Percentiles rank a stretch among this genome's conserved stretches.
These are phyloP conservation scores for Boletus sensibilis DNA, from an alignment of 768 basidiomycete species.

Conservation along the genomic window DNA sequence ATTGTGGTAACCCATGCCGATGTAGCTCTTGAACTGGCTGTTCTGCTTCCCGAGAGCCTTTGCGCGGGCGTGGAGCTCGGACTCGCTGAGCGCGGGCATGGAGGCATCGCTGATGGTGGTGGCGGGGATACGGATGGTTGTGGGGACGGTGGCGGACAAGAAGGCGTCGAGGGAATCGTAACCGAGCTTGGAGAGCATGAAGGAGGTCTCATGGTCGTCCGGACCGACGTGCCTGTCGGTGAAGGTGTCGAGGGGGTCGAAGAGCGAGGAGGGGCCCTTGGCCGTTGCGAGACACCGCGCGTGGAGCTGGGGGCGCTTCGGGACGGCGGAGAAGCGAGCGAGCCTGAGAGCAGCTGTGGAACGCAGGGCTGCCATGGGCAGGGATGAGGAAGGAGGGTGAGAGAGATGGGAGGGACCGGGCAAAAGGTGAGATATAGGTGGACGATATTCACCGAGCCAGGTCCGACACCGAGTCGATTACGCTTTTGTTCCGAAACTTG, in stretches of 20 bases:
- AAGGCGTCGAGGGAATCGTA: slow-evolving; percentile 89
- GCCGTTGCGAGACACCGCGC: slow-evolving; percentile 57
- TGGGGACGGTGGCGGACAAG: slow-evolving; percentile 77
- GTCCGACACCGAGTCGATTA: slow-evolving; percentile 39
- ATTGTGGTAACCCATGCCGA: slow-evolving; percentile 97
- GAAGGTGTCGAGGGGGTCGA: slow-evolving; percentile 88
- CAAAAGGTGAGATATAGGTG: slow-evolving; percentile 21
- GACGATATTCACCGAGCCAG: slow-evolving; percentile 41
- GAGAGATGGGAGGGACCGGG: slow-evolving; percentile 18
- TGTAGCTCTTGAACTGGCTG: slow-evolving; percentile 85
- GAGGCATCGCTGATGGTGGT: slow-evolving; percentile 60
- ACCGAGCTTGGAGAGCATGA: slow-evolving; percentile 83
- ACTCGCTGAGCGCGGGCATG: slow-evolving; percentile 80
- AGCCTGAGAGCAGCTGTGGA: slow-evolving; percentile 26
- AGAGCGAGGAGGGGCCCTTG: slow-evolving; percentile 60
- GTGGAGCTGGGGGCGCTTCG: slow-evolving; percentile 19
- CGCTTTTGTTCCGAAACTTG: slow-evolving; percentile 23
- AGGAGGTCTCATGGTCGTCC: slow-evolving; percentile 70
- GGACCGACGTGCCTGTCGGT: slow-evolving; percentile 91
- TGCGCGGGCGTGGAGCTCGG: slow-evolving; percentile 74
- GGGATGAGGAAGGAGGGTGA: slow-evolving; percentile 13
- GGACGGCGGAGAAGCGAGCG: slow-evolving; percentile 14
- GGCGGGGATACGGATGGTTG: slow-evolving; percentile 68
- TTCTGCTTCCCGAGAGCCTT: slow-evolving; percentile 78
- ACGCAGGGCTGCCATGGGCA: slow-evolving; percentile 31